Evolutionary conservation across 2,329 filamentous ascomycete species (phyloP), one percentile per base, ranked within the genome.

Genomic region (Fusarium bulbicola): DNA sequence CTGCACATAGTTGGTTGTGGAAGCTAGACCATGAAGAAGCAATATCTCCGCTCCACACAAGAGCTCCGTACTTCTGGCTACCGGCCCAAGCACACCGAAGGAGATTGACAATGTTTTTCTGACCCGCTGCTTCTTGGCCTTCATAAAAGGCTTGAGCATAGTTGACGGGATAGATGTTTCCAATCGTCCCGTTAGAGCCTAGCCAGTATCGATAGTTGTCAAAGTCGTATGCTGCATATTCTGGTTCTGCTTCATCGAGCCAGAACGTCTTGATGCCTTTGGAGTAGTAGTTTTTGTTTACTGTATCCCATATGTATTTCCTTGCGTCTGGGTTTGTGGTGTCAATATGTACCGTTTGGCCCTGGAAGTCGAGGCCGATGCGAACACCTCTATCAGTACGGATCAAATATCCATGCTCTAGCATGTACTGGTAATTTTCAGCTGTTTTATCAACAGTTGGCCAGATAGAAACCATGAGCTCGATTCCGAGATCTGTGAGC

Each of bases 391-490:
- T 85, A 67, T 92, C 90, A 14, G 84, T 84, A 1, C 89, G 86
- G 67, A 92, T 89, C 5, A 92, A 84, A 7, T 87, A 84, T 0
- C 91, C 91, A 15, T 85, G 84, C 62, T 90, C 87, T 0, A 90
- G 80, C 89, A 92, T 91, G 70, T 91, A 86, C 1, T 84, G 74
- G 74, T 87, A 92, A 77, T 91, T 91, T 46, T 90, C 87, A 1
- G 87, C 89, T 5, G 79, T 76, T 18, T 83, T 85, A 59, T 92
- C 89, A 3, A 92, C 90, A 0, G 90, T 92, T 0, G 91, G 91
- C 91, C 91, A 92, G 72, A 92, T 87, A 0, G 89, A 92, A 1
- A 92, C 89, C 90, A 92, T 92, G 7, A 92, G 84, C 75, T 92
- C 90, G 50, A 92, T 86, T 1, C 85, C 84, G 66, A 92, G 79